These are phyloP conservation scores for Panicum miliaceum DNA, from an alignment of 176 grass and related monocot species.

Conservation along the genomic window DNA sequence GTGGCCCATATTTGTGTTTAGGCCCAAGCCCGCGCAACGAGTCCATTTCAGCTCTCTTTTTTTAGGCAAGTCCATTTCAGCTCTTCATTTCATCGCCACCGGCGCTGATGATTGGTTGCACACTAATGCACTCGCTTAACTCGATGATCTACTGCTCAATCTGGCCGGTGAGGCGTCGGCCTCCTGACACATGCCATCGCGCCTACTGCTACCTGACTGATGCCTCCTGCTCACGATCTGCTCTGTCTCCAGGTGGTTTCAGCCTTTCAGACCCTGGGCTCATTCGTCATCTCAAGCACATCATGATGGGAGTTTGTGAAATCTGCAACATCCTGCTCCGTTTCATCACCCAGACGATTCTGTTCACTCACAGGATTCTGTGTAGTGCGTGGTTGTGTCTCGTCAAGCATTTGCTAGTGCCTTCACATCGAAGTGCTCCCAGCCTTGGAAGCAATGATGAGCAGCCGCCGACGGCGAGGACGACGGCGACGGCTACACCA, in stretches of 20 bases:
- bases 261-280: too few species aligned
- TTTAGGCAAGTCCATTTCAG: neutral
- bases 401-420: neutral
- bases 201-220: neutral
- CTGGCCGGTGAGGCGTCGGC: neutral
- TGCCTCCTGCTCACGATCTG: neutral
- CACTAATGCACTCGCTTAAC: neutral
- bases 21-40: neutral
- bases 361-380: too few species aligned
- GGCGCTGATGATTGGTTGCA: slow-evolving; percentile 10
- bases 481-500: neutral
- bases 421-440: slow-evolving; percentile 27
- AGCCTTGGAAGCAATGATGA: slow-evolving; percentile 44
- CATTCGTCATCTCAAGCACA: too few species aligned
- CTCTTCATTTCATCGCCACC: neutral
- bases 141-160: neutral
- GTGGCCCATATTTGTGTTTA: too few species aligned
- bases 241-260: neutral
- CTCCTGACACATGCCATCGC: neutral
- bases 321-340: too few species aligned
- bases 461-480: neutral
- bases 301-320: too few species aligned
- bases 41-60: neutral
- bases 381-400: too few species aligned
- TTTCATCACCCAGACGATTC: too few species aligned